phyloP scores from a whole-genome alignment of 2,329 filamentous ascomycete genomes.

The Bimuria novae-zelandiae region DNA sequence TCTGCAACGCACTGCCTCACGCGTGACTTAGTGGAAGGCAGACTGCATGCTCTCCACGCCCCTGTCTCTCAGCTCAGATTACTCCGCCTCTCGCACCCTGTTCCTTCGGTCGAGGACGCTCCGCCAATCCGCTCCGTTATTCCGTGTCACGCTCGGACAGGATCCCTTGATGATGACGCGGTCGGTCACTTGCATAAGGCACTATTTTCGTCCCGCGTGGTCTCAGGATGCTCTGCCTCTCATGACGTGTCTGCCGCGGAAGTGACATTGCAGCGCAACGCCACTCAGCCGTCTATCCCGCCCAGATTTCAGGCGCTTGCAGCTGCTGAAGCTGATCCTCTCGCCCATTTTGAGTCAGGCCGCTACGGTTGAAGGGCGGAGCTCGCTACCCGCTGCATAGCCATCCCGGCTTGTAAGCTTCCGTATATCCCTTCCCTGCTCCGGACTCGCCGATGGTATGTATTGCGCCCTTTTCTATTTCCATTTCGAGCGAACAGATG shows the following conservation, averaged over 20 bases:
- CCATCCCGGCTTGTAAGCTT: not conserved
- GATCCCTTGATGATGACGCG: slow-evolving; percentile 1
- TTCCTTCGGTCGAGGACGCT: slow-evolving; percentile 1
- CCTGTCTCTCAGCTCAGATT: not conserved
- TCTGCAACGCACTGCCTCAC: not conserved
- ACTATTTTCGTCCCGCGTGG: not conserved
- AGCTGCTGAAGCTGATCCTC: not conserved
- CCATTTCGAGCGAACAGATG: slow-evolving; percentile 10
- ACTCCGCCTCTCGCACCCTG: not conserved
- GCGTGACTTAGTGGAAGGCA: no score
- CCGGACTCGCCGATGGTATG: slow-evolving; percentile 8
- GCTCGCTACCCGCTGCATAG: not conserved
- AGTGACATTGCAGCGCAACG: slow-evolving; percentile 16
- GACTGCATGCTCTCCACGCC: no score
- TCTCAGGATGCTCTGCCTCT: slow-evolving; percentile 12
- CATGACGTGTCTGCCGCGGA: slow-evolving; percentile 9
- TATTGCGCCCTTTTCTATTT: slow-evolving; percentile 7
- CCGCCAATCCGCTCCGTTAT: slow-evolving; percentile 4
- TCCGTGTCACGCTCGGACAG: not conserved
- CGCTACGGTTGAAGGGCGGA: slow-evolving; percentile 4
- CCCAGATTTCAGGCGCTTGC: not conserved
- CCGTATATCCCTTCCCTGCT: not conserved
- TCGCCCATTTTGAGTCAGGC: not conserved
- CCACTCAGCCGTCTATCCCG: slow-evolving; percentile 2
- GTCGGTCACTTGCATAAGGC: slow-evolving; percentile 1